Conservation (phyloP, 2,329 filamentous ascomycete genomes). For the Magnaporthiopsis rhizophila region DNA sequence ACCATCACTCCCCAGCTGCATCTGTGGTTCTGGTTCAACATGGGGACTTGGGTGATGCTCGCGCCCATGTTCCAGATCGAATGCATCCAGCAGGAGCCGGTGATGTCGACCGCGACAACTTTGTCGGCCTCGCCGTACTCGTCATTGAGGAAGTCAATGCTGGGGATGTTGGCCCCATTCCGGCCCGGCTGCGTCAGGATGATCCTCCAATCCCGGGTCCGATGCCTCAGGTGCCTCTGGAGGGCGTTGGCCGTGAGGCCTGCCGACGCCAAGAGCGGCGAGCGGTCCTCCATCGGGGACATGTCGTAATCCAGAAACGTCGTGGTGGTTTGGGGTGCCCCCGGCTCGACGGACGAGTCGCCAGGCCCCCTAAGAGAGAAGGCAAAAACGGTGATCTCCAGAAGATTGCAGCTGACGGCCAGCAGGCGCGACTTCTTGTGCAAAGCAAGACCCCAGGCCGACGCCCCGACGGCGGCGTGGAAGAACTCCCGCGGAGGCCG, state of each 20-base stretch:
- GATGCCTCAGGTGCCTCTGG: constrained; percentile 28
- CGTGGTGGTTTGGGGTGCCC: neutral
- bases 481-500: constrained; percentile 49
- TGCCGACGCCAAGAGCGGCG: constrained; percentile 13
- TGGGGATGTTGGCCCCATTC: constrained; percentile 41
- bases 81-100: constrained; percentile 39
- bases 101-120: constrained; percentile 43
- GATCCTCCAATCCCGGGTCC: constrained; percentile 43
- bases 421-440: constrained; percentile 78
- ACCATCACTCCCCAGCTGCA: constrained; percentile 43
- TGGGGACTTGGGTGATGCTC: constrained; percentile 18
- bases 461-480: constrained; percentile 63
- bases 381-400: constrained; percentile 45
- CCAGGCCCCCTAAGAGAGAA: constrained; percentile 23
- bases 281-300: constrained; percentile 10
- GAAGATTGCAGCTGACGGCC: constrained; percentile 72
- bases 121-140: constrained; percentile 38
- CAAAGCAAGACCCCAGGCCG: constrained; percentile 84
- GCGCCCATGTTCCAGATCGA: constrained; percentile 40
- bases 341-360: neutral
- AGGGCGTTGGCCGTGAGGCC: constrained; percentile 15
- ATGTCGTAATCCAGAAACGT: neutral
- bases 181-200: constrained; percentile 27
- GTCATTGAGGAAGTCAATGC: constrained; percentile 42
- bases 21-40: constrained; percentile 23